phyloP scores from a whole-genome alignment of 108 stramenopile genomes.

The Stephanodiscus minutulus region DNA sequence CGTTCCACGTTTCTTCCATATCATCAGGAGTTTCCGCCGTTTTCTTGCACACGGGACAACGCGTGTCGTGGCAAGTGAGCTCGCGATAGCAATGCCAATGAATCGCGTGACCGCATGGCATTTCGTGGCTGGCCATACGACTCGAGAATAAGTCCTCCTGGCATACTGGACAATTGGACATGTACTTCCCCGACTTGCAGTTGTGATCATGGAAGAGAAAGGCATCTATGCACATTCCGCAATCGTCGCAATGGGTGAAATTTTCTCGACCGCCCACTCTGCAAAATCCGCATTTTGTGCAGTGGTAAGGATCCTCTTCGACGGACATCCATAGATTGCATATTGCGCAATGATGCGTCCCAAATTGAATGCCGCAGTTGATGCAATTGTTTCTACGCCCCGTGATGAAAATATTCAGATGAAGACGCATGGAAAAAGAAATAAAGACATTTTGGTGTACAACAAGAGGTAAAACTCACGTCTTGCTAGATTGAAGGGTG shows the following conservation, averaged over 20 bases:
- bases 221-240: conserved; percentile 90
- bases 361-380: conserved; percentile 73
- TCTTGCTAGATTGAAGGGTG: conserved; percentile 79
- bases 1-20: conserved; percentile 84
- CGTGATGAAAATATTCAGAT: conserved; percentile 10
- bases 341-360: conserved; percentile 77
- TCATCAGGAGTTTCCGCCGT: conserved; percentile 88
- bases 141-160: conserved; percentile 88
- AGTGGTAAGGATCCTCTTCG: conserved; percentile 85
- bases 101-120: conserved; percentile 56
- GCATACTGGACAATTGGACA: conserved; percentile 89
- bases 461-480: conserved; percentile 47
- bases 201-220: conserved; percentile 80
- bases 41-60: conserved; percentile 90
- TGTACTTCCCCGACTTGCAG: conserved; percentile 89
- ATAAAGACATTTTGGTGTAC: conserved; percentile 1
- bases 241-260: conserved; percentile 85
- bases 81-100: conserved; percentile 78
- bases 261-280: conserved; percentile 85
- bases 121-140: conserved; percentile 59
- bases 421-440: background rate
- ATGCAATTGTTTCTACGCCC: conserved; percentile 75
- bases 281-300: conserved; percentile 85
- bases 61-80: conserved; percentile 71
- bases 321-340: conserved; percentile 92